Base-by-base conservation (phyloP, 495 filamentous ascomycete species). In the Cetradonia linearis region DNA sequence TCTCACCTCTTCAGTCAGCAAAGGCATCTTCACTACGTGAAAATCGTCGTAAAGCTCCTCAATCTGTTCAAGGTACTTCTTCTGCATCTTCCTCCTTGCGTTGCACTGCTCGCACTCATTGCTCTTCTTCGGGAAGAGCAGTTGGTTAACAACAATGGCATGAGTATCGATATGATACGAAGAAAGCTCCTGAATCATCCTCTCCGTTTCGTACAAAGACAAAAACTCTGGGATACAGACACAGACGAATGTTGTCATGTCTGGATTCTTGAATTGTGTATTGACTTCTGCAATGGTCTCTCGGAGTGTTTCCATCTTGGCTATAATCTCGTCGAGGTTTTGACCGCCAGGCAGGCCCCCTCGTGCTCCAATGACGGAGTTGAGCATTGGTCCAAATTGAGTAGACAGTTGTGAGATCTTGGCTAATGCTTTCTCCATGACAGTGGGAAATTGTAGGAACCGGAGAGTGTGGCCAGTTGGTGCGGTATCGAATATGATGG, bases 21-120 rank as follows among this genome's bases (percentile, higher is more conserved):
- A 73, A 25, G 93, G 93, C 88, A 96, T 96, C 76, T 89, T 90
- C 49, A 99, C 92, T 36, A 99, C 92, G 71, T 99, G 96, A 72
- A 99, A 99, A 70, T 99, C 93, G 64, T 96, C 91, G 67, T 99
- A 99, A 54, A 99, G 73, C 77, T 99, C 94, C 74, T 95, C 90
- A 63, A 97, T 97, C 77, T 99, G 93, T 67, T 96, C 92, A 27
- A 99, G 76, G 68, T 99, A 99, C 73, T 99, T 99, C 83, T 92
- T 94, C 77, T 99, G 93, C 93, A 99, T 99, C 76, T 91, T 91
- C 67, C 92, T 80, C 59, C 93, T 77, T 31, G 93, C 88, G 67
- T 89, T 96, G 73, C 93, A 99, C 76, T 99, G 93, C 53, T 95
- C 89, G 72, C 93, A 99, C 36, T 82, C 79, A 67, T 85, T 93